Percentiles rank a stretch among this genome's conserved stretches.
Evolutionary conservation across 805 yeast genomes (phyloP).

Genomic region (Kodamaea nitidulidarum): DNA sequence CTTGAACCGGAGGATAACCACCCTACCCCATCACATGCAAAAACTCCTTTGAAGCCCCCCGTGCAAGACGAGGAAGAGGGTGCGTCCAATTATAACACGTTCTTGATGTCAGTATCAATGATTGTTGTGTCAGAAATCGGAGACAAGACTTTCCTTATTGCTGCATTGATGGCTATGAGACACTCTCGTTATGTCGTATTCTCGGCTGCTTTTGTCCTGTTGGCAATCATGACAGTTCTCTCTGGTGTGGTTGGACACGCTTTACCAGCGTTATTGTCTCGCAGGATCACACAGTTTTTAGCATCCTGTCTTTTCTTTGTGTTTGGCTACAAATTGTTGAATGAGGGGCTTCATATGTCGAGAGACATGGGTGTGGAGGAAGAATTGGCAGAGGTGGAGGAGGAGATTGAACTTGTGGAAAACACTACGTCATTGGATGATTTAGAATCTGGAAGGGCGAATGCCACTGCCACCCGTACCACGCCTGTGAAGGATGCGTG

Average conservation of each 20-base stretch:
- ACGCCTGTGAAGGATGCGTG: constrained; percentile 15
- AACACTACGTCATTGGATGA: constrained; percentile 47
- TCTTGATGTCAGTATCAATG: constrained; percentile 83
- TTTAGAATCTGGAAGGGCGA: constrained; percentile 53
- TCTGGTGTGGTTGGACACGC: constrained; percentile 92
- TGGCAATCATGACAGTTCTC: constrained; percentile 85
- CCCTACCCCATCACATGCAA: constrained; percentile 23
- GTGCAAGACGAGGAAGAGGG: constrained; percentile 12
- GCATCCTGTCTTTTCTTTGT: constrained; percentile 81
- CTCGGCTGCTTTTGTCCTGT: constrained; percentile 78
- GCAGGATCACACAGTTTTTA: constrained; percentile 69
- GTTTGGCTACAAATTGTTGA: constrained; percentile 71
- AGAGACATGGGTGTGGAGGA: constrained; percentile 85
- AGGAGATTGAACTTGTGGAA: constrained; percentile 70
- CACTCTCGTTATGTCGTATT: constrained; percentile 82
- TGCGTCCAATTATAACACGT: constrained; percentile 42
- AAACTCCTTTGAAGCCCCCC: constrained; percentile 19
- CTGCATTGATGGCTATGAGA: constrained; percentile 98
- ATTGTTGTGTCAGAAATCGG: constrained; percentile 94
- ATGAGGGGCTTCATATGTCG: constrained; percentile 81
- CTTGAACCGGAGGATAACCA: constrained; percentile 25
- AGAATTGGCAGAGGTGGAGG: constrained; percentile 95
- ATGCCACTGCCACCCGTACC: constrained; percentile 10
- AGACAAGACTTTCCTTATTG: constrained; percentile 93
- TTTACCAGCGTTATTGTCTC: constrained; percentile 78